Evolutionary conservation across 495 filamentous ascomycete genomes (phyloP), one percentile per base, ranked within the genome.

Genomic region (Barbatosphaeria neglecta): DNA sequence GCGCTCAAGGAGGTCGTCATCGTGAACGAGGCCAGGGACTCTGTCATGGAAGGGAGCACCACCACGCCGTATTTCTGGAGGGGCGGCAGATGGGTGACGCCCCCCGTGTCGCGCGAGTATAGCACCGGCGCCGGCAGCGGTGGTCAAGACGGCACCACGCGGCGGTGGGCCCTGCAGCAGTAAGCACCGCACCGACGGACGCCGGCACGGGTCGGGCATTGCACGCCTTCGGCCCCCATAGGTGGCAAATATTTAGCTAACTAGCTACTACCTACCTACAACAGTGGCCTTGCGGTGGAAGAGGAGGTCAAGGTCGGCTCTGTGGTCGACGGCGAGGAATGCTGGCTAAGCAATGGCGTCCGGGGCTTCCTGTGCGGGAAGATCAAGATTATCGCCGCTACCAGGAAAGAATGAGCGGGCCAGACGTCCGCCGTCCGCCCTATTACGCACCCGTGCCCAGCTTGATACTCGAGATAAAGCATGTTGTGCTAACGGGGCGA

Each of bases 291-390:
- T 76, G 85, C 58, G n/a, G 61, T 68, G n/a, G 85, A 93, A 55
- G 69, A 75, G 37, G 54, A 67, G 2, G 68, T 92, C 16, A 55
- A 43, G 9, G 68, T 55, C 2, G 57, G 72, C 16, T 77, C 75
- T 10, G 59, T 95, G 16, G 57, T 76, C 10, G 70, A 86, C 53
- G 85, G 82, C 3, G 87, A 95, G 59, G 72, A 77, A 45, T 83
- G 86, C 50, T 88, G 85, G 81, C 64, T 95, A 48, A 92, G 86
- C 54, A 94, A 88, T 61, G 86, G 83, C 0, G 84, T 85, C n/a
- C 72, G 83, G 50, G 88, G 87, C 0, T 94, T 90, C 55, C 72
- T 81, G 15, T 62, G 53, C 46, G 67, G 64, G 11, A 64, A 41
- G 20, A 46, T 65, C 16, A 55, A 49, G 24, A 8, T 62, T 22